Base-by-base conservation (phyloP, 2,329 filamentous ascomycete species). In the Metarhizium album region DNA sequence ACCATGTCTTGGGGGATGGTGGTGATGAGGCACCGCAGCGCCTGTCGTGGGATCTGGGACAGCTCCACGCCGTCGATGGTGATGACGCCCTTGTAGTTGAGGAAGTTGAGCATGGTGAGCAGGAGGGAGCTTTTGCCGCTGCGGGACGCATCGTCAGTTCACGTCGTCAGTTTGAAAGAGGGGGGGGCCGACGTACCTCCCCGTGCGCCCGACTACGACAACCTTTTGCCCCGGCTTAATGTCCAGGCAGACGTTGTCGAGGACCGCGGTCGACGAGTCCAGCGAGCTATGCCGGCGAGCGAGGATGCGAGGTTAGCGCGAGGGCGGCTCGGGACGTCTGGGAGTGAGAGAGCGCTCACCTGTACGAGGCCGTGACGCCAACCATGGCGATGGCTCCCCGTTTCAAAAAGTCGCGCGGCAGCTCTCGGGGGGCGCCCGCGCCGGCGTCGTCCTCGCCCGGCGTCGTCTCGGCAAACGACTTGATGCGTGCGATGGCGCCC, bases 1-100 rank as follows among this genome's bases (percentile, higher is more conserved):
- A 59, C 47, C 1, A 59, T 53, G 14, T 67, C 65, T 40, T 68
- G 66, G 0, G 65, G 51, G 1, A 67, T 53, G 0, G 59, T 58
- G 4, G 65, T 57, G 18, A 68, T 64, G 16, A 57, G 60, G 1
- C 59, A 59, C 2, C 64, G 58, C 9, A 67, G 35, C 1, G 57
- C 0, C 14, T 58, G 52, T 11, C 57, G 58, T 0, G 57, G 42
- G 0, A 68, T 51, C 0, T n/a, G 49, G 2, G 49, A 53, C 11
- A 65, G 57, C n/a, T 67, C 59, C 1, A 64, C 27, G 14, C 58
- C 59, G 24, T 68, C 63, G 0, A 68, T 49, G 4, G 13, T 40
- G 53, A 54, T 50, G 3, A 14, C 42, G 0, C 48, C 48, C 3
- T 20, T 29, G 27, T 45, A 45, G 16, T 49, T 18, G 8, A 49